Evolutionary conservation across 495 filamentous ascomycete species (phyloP).

Genomic region (Tuber magnatum): DNA sequence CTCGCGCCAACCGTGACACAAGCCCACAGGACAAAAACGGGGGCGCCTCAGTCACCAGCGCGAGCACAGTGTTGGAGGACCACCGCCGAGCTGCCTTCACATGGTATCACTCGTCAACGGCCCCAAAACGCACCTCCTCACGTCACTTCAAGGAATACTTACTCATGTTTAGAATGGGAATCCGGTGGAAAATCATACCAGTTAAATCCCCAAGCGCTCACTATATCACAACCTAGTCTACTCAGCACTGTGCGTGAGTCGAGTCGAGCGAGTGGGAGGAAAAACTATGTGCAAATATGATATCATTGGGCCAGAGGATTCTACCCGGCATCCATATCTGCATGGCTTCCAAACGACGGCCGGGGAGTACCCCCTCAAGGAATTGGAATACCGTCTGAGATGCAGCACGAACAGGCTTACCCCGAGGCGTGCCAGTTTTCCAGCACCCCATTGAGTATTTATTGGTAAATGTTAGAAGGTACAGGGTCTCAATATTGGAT

Average conservation of each 20-base stretch:
- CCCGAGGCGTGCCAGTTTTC: neutral
- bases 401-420: neutral
- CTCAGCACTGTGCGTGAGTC: neutral
- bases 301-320: neutral
- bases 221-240: neutral
- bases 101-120: slow-evolving; percentile 1
- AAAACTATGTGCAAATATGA: neutral
- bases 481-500: neutral
- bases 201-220: neutral
- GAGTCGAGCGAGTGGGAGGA: neutral
- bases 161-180: neutral
- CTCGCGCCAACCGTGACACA: neutral
- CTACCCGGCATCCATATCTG: neutral
- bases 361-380: neutral
- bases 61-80: neutral
- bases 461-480: neutral
- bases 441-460: neutral
- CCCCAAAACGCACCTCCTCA: neutral
- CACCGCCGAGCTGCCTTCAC: neutral
- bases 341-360: neutral
- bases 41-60: neutral
- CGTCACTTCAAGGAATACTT: neutral
- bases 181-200: neutral
- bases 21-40: neutral
- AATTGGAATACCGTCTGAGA: neutral